Evolutionary conservation across 192 early-diverging fungal genomes (phyloP).

Genomic region (Geranomyces michiganensis): DNA sequence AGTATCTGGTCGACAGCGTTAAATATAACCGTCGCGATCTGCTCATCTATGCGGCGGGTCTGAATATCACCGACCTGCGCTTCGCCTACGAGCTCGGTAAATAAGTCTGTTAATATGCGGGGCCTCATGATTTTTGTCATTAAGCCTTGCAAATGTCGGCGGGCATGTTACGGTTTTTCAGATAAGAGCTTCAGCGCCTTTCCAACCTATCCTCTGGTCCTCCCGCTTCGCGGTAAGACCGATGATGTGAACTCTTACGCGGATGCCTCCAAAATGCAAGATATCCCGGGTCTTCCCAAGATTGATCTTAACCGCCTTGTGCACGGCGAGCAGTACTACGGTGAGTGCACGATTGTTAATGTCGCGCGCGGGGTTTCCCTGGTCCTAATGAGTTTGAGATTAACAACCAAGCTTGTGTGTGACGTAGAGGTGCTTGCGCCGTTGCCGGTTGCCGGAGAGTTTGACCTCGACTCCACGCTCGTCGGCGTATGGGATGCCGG

Average conservation of each 20-base stretch:
- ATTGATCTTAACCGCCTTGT: conserved; percentile 71
- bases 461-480: conserved; percentile 56
- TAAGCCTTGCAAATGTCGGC: background rate
- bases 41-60: conserved; percentile 73
- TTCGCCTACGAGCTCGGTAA: conserved; percentile 67
- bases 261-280: conserved; percentile 30
- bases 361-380: too few relatives aligned
- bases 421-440: conserved; percentile 63
- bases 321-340: conserved; percentile 71
- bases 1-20: conserved; percentile 49
- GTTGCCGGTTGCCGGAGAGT: conserved; percentile 63
- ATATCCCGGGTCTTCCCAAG: conserved; percentile 62
- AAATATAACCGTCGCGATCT: conserved; percentile 68
- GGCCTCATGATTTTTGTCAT: background rate
- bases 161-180: conserved; percentile 4
- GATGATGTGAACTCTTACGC: conserved; percentile 63
- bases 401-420: too few relatives aligned
- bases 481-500: conserved; percentile 77
- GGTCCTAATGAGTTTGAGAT: too few relatives aligned
- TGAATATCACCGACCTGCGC: conserved; percentile 66
- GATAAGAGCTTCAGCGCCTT: conserved; percentile 67
- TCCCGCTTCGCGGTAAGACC: conserved; percentile 58
- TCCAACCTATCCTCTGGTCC: conserved; percentile 72
- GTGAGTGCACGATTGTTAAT: too few relatives aligned
- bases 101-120: background rate